Evolutionary conservation across 805 yeast genomes (phyloP).

Genomic region (Metschnikowia borealis): DNA sequence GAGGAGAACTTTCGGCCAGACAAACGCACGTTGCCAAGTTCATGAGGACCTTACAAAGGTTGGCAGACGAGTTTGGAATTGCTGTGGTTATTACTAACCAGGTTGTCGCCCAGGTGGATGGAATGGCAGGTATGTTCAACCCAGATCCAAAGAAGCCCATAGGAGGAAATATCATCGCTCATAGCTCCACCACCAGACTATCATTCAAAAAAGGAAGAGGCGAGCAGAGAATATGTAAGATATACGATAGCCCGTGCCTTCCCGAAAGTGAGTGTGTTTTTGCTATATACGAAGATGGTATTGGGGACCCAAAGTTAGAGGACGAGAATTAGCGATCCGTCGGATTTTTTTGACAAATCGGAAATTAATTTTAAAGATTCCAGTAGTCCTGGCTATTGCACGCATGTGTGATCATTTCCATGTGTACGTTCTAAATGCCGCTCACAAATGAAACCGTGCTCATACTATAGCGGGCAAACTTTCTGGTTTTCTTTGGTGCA

Average conservation of each 20-base stretch:
- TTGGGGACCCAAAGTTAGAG: slow-evolving; percentile 90
- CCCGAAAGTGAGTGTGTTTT: slow-evolving; percentile 95
- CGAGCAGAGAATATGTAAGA: slow-evolving; percentile 88
- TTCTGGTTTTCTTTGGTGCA: not conserved
- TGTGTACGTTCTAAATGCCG: not conserved
- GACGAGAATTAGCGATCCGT: slow-evolving; percentile 34
- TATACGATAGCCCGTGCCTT: slow-evolving; percentile 92
- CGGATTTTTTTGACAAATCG: not conserved
- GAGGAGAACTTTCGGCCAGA: slow-evolving; percentile 93
- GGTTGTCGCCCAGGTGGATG: slow-evolving; percentile 97
- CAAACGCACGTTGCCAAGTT: slow-evolving; percentile 92
- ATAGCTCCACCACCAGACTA: slow-evolving; percentile 90
- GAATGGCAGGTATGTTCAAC: slow-evolving; percentile 74
- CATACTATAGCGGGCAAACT: not conserved
- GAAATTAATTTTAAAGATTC: not conserved
- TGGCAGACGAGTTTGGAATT: slow-evolving; percentile 97
- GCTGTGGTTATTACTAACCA: slow-evolving; percentile 92
- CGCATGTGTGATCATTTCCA: not conserved
- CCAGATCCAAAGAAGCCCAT: slow-evolving; percentile 98
- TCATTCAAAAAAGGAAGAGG: slow-evolving; percentile 88
- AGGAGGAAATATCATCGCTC: slow-evolving; percentile 97
- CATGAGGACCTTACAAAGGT: slow-evolving; percentile 84
- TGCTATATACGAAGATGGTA: slow-evolving; percentile 95
- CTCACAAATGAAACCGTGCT: not conserved
- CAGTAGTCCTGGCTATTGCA: not conserved